Base-by-base conservation (phyloP, 495 filamentous ascomycete genomes). In the Neurospora sp. region DNA sequence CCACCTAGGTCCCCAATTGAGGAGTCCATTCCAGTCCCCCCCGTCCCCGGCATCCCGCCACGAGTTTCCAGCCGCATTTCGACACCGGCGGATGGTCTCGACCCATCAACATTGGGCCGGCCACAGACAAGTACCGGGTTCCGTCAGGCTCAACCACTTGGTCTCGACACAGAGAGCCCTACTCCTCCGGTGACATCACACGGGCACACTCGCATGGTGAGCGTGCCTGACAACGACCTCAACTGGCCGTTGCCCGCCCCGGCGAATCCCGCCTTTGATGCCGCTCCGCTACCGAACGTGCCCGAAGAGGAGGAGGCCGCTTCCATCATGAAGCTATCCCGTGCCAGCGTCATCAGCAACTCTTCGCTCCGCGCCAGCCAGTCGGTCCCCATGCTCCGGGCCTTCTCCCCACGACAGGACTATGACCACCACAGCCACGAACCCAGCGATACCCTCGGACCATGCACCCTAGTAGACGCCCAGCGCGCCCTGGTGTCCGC, bases 251-350 rank as follows among this genome's bases (percentile, higher is more conserved):
- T 88, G 70, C 79, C 86, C 35, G 79, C 82, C 72, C 83, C 85
- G 40, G 77, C 86, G 76, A 73, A 77, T 77, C n/a, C 78, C 73
- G 66, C 76, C 12, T 82, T 81, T 48, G 83, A 83, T 40, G 81
- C 83, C 23, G 54, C 5, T 31, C 82, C 88, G 35, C 78, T 94
- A 39, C 85, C 89, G 44, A 86, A 93, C 73, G 92, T 96, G 12
- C 89, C 91, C 4, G 92, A 96, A 79, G 93, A 94, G 77, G 88
- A 90, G 35, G 35, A 35, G 3, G 3, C 2, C 18, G 72, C 76
- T 16, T 72, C 77, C 11, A 41, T 74, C n/a, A 46, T 73, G 12
- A 78, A 78, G 23, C 79, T 73, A 39, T 83, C 82, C 7, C 80
- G 81, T 3, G 78, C 77, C 40, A 85, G 84, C 75, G 70, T 85